Base-by-base conservation (phyloP, 2,329 filamentous ascomycete species). In the Ophiocordyceps australis region DNA sequence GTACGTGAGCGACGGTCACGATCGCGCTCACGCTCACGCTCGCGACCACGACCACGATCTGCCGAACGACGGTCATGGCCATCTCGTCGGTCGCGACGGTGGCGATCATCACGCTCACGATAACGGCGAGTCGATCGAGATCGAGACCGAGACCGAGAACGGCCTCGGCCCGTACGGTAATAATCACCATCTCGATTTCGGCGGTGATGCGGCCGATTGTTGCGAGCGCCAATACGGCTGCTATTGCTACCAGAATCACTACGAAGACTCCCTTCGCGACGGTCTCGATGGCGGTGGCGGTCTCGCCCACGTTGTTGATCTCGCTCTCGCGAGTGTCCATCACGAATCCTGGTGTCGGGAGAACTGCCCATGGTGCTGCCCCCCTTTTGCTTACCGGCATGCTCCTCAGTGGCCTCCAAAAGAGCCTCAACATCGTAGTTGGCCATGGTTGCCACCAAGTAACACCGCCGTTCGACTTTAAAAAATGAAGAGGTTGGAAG, bases 391-490 rank as follows among this genome's bases (percentile, higher is more conserved):
- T 19, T 19, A 10, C 17, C 17, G 17, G 7, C 14, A 24, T 62
- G 60, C 46, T 72, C 74, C 27, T 79, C 80, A 34, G 79, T 81
- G 26, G 78, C 80, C 53, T 93, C 83, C 39, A 94, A 72, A 36
- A 94, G 67, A 37, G 82, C 81, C 62, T 94, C 85, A 41, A 94
- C 81, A 46, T 92, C 82, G 39, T 64, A 47, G 30, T 50, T 56
- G 27, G 57, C 50, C 59, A 65, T 64, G 34, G 20, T 25, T n/a
- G 21, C 23, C 24, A 5, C 17, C 15, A n/a, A n/a, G n/a, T n/a
- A n/a, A n/a, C n/a, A n/a, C n/a, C n/a, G n/a, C n/a, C n/a, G n/a
- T n/a, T n/a, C n/a, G n/a, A n/a, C n/a, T n/a, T n/a, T n/a, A n/a
- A n/a, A n/a, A n/a, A n/a, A n/a, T n/a, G n/a, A n/a, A n/a, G n/a